These are phyloP conservation scores for Poronia punctata DNA, from an alignment of 495 filamentous ascomycete species.

Conservation along the genomic window DNA sequence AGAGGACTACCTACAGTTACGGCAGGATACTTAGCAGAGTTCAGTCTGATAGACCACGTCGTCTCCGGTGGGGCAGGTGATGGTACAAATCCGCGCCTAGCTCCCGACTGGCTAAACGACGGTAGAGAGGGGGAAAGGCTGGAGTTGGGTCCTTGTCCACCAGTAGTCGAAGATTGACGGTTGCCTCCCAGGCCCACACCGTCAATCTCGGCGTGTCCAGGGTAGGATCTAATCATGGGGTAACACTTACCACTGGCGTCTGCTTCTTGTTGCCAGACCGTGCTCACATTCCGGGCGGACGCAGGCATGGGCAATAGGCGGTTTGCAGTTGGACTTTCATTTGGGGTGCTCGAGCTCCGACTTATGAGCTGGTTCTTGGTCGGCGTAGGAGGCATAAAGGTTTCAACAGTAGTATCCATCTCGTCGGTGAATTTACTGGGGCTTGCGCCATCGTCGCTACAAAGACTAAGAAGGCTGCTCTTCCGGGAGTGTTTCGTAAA, in stretches of 20 bases:
- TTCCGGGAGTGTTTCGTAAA: slow-evolving; percentile 48
- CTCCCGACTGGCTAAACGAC: slow-evolving; percentile 33
- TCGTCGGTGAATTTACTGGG: slow-evolving; percentile 51
- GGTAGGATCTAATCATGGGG: slow-evolving; percentile 16
- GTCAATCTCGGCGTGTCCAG: slow-evolving; percentile 3
- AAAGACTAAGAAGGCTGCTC: slow-evolving; percentile 69
- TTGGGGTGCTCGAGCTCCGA: slow-evolving; percentile 16
- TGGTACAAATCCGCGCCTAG: slow-evolving; percentile 19
- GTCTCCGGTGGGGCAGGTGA: slow-evolving; percentile 30
- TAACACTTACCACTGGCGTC: slow-evolving; percentile 38
- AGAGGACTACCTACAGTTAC: slow-evolving; percentile 45
- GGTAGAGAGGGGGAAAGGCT: slow-evolving; percentile 12
- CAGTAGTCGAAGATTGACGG: slow-evolving; percentile 16
- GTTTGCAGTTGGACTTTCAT: slow-evolving; percentile 23
- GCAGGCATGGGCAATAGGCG: slow-evolving; percentile 22
- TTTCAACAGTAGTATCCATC: slow-evolving; percentile 41
- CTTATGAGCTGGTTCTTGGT: slow-evolving; percentile 54
- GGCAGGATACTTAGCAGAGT: slow-evolving; percentile 39
- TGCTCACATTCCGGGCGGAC: slow-evolving; percentile 17
- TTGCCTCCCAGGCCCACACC: not conserved
- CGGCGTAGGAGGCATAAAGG: slow-evolving; percentile 85
- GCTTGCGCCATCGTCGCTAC: slow-evolving; percentile 59
- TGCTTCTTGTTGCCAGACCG: slow-evolving; percentile 13
- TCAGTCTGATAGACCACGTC: slow-evolving; percentile 24
- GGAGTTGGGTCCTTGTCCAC: slow-evolving; percentile 9